Conservation (phyloP, 2,329 filamentous ascomycete species). For the Diaporthe citri region DNA sequence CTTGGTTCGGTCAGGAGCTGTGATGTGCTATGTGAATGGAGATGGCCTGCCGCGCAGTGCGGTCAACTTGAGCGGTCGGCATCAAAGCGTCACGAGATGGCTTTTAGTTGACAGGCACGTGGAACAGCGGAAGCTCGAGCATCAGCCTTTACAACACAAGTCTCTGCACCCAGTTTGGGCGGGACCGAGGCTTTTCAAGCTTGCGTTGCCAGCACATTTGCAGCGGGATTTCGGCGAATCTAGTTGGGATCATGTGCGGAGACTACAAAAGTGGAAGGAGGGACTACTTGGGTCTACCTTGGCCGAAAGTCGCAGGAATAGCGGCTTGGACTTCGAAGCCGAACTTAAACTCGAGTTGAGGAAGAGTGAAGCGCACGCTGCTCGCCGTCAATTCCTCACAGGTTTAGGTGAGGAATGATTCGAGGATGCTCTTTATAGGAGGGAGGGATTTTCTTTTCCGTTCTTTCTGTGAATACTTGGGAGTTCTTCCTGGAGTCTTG, state of each 20-base stretch:
- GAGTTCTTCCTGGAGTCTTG: too few relatives aligned
- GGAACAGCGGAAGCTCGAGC: not conserved
- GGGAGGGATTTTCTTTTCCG: too few relatives aligned
- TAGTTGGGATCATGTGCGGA: not conserved
- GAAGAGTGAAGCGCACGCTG: not conserved
- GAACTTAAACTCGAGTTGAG: not conserved
- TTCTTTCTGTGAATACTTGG: too few relatives aligned
- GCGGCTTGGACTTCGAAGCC: not conserved
- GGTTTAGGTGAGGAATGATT: not conserved
- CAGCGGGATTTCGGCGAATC: not conserved
- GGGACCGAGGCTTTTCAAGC: not conserved
- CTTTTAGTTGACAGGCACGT: not conserved
- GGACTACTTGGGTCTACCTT: not conserved
- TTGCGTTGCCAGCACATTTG: not conserved
- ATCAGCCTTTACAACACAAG: too few relatives aligned
- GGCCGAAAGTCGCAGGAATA: not conserved
- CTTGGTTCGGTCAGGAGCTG: not conserved
- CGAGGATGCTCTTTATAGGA: conserved; percentile 34
- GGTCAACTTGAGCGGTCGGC: not conserved
- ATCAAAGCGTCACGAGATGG: not conserved
- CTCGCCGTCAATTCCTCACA: not conserved
- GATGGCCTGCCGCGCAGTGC: not conserved
- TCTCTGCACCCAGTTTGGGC: not conserved
- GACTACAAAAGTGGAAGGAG: not conserved
- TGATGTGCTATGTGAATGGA: not conserved